These are phyloP conservation scores for Naegleria fowleri DNA, from an alignment of 208 protist species.

Conservation along the genomic window DNA sequence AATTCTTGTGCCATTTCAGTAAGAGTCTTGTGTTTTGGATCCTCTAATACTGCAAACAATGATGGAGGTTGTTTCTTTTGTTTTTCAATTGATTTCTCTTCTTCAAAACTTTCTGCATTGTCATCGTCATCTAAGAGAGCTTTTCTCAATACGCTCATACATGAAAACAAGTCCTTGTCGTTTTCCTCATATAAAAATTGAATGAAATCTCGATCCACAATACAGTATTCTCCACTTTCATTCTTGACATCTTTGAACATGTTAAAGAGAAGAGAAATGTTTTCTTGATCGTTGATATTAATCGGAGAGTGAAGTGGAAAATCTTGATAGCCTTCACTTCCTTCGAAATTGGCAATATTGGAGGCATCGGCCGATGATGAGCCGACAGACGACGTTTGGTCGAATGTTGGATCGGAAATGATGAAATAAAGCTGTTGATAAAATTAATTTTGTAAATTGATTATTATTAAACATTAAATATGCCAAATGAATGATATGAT, in stretches of 20 bases:
- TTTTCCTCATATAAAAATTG: conserved; percentile 7
- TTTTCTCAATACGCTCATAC: background rate
- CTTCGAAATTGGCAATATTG: background rate
- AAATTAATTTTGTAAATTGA: background rate
- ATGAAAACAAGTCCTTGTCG: background rate
- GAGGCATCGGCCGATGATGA: background rate
- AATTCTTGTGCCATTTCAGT: background rate
- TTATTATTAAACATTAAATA: too few species aligned
- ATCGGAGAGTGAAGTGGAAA: background rate
- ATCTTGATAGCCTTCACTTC: background rate
- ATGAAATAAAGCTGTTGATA: background rate
- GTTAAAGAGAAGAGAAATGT: background rate
- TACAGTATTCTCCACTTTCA: background rate
- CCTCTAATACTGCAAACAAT: background rate
- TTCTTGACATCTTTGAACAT: background rate
- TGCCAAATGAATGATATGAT: background rate
- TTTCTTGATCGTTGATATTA: background rate
- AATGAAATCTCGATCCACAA: background rate
- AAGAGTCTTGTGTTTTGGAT: background rate
- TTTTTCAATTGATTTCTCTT: background rate
- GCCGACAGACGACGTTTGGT: background rate
- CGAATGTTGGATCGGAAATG: background rate
- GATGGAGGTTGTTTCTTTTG: background rate
- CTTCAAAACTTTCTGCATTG: background rate
- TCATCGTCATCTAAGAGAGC: background rate